These are phyloP conservation scores for Globisporangium recalcitrans DNA, from an alignment of 352 stramenopile genomes.

Conservation along the genomic window DNA sequence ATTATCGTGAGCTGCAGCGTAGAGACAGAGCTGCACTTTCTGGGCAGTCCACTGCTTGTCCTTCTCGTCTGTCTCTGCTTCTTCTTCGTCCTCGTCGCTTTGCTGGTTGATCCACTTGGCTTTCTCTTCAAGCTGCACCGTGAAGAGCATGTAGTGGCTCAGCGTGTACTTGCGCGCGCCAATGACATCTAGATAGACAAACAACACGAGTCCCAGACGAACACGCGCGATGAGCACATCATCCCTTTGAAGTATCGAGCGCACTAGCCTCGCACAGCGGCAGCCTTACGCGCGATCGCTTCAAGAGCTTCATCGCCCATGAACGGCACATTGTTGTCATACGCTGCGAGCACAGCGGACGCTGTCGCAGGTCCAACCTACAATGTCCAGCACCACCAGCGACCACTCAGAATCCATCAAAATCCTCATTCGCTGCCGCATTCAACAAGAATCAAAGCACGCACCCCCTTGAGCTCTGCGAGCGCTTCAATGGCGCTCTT, in stretches of 20 bases:
- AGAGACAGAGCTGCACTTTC: constrained; percentile 68
- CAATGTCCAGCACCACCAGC: not conserved
- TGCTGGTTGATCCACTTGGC: constrained; percentile 49
- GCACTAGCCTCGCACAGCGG: not conserved
- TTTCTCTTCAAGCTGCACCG: constrained; percentile 46
- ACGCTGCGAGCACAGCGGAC: constrained; percentile 65
- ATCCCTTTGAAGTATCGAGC: too few relatives aligned
- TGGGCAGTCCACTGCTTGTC: constrained; percentile 47
- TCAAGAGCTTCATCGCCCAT: constrained; percentile 81
- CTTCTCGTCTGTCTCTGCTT: constrained; percentile 13
- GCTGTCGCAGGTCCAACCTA: constrained; percentile 75
- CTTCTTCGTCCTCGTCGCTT: constrained; percentile 19
- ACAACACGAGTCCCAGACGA: too few relatives aligned
- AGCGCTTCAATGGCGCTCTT: constrained; percentile 49
- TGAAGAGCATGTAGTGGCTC: constrained; percentile 61
- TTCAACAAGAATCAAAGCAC: constrained; percentile 4
- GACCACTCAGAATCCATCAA: not conserved
- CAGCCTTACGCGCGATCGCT: constrained; percentile 42
- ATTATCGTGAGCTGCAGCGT: constrained; percentile 26
- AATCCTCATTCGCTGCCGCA: not conserved
- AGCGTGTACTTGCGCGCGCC: constrained; percentile 77
- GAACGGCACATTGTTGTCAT: constrained; percentile 62
- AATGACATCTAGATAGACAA: constrained; percentile 38
- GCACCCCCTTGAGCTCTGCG: constrained; percentile 60
- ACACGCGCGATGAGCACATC: not conserved